These are phyloP conservation scores for Effrenium voratum DNA, from an alignment of 73 alveolate species.

Conservation along the genomic window DNA sequence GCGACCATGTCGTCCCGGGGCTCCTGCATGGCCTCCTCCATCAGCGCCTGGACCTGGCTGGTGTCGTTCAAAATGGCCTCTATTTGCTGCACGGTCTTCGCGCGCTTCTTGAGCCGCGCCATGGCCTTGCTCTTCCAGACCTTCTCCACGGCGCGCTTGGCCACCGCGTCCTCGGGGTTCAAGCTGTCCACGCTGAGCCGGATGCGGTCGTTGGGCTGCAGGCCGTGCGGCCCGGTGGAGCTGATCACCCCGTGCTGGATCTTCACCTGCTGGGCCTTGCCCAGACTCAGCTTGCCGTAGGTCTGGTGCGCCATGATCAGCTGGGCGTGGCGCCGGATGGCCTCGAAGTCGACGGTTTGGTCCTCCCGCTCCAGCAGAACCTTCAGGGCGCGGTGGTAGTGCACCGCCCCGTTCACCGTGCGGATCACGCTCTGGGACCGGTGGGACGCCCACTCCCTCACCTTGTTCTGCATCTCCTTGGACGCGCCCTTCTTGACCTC, in stretches of 20 bases:
- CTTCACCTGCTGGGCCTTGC: slow-evolving; percentile 85
- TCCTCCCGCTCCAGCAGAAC: slow-evolving; percentile 30
- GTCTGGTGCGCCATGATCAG: slow-evolving; percentile 93
- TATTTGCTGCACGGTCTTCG: slow-evolving; percentile 78
- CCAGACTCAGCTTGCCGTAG: slow-evolving; percentile 77
- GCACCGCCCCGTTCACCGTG: slow-evolving; percentile 78
- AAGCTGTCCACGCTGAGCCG: slow-evolving; percentile 63
- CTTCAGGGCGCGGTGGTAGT: slow-evolving; percentile 75
- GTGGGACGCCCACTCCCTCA: slow-evolving; percentile 86
- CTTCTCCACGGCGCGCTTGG: slow-evolving; percentile 88
- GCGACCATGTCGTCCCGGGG: slow-evolving; percentile 19
- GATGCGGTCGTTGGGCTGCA: slow-evolving; percentile 40
- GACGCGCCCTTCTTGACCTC: slow-evolving; percentile 44
- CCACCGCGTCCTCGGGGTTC: slow-evolving; percentile 83
- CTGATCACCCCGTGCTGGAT: slow-evolving; percentile 83
- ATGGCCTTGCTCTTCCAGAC: slow-evolving; percentile 69
- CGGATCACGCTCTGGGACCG: slow-evolving; percentile 91
- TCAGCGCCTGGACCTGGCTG: slow-evolving; percentile 56
- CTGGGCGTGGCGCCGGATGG: slow-evolving; percentile 74
- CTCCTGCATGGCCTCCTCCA: slow-evolving; percentile 67
- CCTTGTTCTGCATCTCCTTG: slow-evolving; percentile 52
- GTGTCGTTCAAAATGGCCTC: slow-evolving; percentile 74
- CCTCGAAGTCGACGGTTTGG: slow-evolving; percentile 27
- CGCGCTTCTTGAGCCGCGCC: slow-evolving; percentile 53
- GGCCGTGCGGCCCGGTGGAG: slow-evolving; percentile 78